These are phyloP conservation scores for Aristolochia contorta DNA, from an alignment of 164 flowering plant species.

Conservation along the genomic window DNA sequence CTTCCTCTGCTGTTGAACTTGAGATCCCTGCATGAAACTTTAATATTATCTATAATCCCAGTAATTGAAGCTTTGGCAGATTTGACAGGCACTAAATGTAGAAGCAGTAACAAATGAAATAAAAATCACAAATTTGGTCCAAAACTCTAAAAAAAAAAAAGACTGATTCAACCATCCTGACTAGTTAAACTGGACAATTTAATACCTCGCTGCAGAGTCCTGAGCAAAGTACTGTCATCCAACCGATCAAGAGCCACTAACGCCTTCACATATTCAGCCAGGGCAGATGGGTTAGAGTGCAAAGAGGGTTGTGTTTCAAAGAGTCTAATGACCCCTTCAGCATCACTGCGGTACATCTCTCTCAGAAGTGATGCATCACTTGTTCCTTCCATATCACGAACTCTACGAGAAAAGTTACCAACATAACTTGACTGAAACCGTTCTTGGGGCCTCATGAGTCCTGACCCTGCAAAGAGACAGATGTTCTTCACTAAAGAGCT, in stretches of 20 bases:
- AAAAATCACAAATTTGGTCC: no score
- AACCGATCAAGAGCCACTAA: slow-evolving; percentile 79
- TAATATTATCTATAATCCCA: slow-evolving; percentile 2
- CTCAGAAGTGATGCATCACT: slow-evolving; percentile 50
- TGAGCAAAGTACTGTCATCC: slow-evolving; percentile 75
- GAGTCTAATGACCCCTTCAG: slow-evolving; percentile 75
- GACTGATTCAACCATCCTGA: neutral
- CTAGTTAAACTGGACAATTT: neutral
- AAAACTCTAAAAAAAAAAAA: neutral
- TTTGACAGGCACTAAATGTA: neutral
- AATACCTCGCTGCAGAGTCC: slow-evolving; percentile 82
- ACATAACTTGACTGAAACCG: slow-evolving; percentile 72
- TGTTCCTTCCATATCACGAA: slow-evolving; percentile 57
- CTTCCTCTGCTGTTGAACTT: slow-evolving; percentile 34
- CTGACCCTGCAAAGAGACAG: slow-evolving; percentile 27
- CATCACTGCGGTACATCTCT: slow-evolving; percentile 77
- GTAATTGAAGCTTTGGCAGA: neutral
- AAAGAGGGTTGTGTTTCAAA: slow-evolving; percentile 85
- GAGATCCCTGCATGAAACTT: slow-evolving; percentile 21
- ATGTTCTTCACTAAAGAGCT: no score
- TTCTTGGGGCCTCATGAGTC: slow-evolving; percentile 22
- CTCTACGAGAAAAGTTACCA: slow-evolving; percentile 62
- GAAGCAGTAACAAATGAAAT: no score
- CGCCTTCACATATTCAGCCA: slow-evolving; percentile 90
- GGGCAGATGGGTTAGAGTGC: slow-evolving; percentile 71